Conservation (phyloP, 176 grass and related monocot species). For the Cenchrus fungigraminus region DNA sequence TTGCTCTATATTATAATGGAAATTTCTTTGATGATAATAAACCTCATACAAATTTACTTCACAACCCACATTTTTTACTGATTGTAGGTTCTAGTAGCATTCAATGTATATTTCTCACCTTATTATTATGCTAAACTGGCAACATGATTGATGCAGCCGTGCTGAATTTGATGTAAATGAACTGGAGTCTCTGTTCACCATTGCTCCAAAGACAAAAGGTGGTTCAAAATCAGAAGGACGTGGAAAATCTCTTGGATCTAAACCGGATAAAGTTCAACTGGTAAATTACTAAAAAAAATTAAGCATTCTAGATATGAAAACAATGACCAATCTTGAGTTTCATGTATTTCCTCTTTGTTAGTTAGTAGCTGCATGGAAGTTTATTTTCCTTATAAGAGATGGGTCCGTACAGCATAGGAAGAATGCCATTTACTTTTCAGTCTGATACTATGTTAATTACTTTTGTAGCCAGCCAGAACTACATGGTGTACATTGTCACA, state of each 20-base stretch:
- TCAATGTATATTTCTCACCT: conserved; percentile 20
- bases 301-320: background rate
- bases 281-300: conserved; percentile 54
- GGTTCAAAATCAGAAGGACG: conserved; percentile 58
- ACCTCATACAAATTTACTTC: background rate
- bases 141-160: conserved; percentile 56
- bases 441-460: conserved; percentile 22
- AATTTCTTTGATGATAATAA: conserved; percentile 16
- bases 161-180: conserved; percentile 88
- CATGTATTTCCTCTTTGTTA: conserved; percentile 9
- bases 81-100: conserved; percentile 7
- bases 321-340: conserved; percentile 3
- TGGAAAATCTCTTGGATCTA: conserved; percentile 76
- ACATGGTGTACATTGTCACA: background rate
- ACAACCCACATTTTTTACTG: background rate
- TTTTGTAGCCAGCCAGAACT: conserved; percentile 19
- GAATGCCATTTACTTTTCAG: background rate
- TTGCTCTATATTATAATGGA: conserved; percentile 9
- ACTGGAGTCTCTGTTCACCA: conserved; percentile 78
- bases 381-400: background rate
- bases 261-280: conserved; percentile 91
- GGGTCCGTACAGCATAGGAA: background rate
- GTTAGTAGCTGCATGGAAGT: conserved; percentile 23
- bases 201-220: conserved; percentile 74
- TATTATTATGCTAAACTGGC: conserved; percentile 41